These are phyloP conservation scores for Setomelanomma holmii DNA, from an alignment of 2,329 filamentous ascomycete genomes.

Conservation along the genomic window DNA sequence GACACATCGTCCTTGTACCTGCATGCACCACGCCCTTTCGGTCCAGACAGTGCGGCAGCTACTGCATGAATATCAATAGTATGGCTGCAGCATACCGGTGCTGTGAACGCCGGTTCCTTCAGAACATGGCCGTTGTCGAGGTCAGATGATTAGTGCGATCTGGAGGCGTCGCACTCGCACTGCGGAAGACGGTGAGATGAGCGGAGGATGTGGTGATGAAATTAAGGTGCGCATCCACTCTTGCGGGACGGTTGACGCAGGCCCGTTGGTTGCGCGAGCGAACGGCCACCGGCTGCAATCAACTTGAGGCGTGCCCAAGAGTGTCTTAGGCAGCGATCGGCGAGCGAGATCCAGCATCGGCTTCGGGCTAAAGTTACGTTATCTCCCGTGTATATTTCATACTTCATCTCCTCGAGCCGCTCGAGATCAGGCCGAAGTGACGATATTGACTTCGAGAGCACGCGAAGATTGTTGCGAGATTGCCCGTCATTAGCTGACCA, in stretches of 20 bases:
- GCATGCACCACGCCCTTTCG: conserved; percentile 22
- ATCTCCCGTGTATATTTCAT: background rate
- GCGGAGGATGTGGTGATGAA: background rate
- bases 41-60: conserved; percentile 16
- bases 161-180: background rate
- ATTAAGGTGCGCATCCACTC: conserved; percentile 11
- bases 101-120: background rate
- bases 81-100: background rate
- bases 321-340: conserved; percentile 10
- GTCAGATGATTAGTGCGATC: background rate
- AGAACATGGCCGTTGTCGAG: background rate
- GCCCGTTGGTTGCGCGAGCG: conserved; percentile 4
- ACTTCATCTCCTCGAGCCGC: background rate
- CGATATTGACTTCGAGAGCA: too few species aligned
- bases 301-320: conserved; percentile 14
- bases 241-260: conserved; percentile 3
- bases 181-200: background rate
- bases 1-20: conserved; percentile 17
- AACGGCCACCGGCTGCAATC: conserved; percentile 14
- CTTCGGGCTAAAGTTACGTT: background rate
- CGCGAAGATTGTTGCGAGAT: too few species aligned
- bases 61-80: conserved; percentile 5
- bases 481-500: too few species aligned
- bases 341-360: conserved; percentile 9
- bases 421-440: too few species aligned